Evolutionary conservation across 139 green algal species (phyloP), one percentile per base, ranked within the genome.

Genomic region (Chlamydomonas asymmetrica): DNA sequence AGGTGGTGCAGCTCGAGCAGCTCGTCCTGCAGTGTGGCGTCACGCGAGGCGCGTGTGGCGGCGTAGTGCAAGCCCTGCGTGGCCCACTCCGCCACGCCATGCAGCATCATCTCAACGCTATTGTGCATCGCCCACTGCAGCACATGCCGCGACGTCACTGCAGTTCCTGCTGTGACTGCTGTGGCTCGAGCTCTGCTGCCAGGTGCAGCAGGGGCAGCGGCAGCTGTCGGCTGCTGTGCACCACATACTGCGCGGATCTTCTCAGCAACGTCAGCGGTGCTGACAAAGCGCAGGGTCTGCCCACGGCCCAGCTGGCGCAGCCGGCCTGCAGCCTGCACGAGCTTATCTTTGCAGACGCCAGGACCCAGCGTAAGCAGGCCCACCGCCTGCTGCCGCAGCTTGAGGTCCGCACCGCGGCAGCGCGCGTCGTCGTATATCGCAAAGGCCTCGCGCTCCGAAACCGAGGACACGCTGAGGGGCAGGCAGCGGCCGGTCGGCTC

Each of bases 371-470:
- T 88, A 41, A 90, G 75, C 66, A 90, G 56, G 39, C 75, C 85
- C 18, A 81, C 67, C 0, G 85, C 85, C 16, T 77, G 38, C 20
- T 43, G 71, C 38, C 41, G 66, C 78, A 90, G 72, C 68, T 81
- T 40, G 67, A 84, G 81, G 63, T 73, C 62, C 4, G 63, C 52
- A 27, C 63, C 66, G 32, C 63, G 64, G 84, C 86, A 91, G 57
- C 79, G 76, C 13, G 87, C 84, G 27, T 91, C 87, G 41, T 91
- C 87, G 60, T 76, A 91, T 2, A 92, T 61, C 0, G 71, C 69
- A 25, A 92, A 78, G 20, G 76, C 60, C 25, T 91, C 73, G 5
- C 43, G 27, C 67, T 91, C 82, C 1, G 56, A 50, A 13, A 89
- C 68, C 31, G 81, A 79, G 5, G 83, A 88, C 39, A 20, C 18